Conservation (phyloP, 257 asterid species). For the Apocynum venetum region DNA sequence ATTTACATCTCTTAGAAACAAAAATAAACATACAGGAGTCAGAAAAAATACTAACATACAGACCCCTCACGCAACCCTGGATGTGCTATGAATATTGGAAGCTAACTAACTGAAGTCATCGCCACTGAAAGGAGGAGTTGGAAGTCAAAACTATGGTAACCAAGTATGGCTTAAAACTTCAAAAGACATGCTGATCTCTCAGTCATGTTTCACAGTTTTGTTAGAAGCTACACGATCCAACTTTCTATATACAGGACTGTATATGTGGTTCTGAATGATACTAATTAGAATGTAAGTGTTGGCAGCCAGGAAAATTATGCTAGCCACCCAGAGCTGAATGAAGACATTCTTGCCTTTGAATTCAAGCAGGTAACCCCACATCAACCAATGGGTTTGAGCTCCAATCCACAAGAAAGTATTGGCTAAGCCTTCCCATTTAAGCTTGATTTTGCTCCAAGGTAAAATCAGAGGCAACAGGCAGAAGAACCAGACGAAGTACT, state of each 20-base stretch:
- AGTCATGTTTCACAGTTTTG: constrained; percentile 27
- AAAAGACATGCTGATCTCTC: constrained; percentile 3
- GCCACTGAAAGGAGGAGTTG: background rate
- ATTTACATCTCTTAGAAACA: constrained; percentile 1
- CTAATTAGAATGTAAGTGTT: constrained; percentile 56
- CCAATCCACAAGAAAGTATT: constrained; percentile 71
- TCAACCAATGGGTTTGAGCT: constrained; percentile 87
- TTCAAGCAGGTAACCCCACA: constrained; percentile 91
- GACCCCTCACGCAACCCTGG: too few relatives aligned
- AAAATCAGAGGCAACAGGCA: constrained; percentile 76
- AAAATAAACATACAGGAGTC: background rate
- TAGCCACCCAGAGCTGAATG: constrained; percentile 78
- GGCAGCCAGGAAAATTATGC: constrained; percentile 76
- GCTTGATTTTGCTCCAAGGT: constrained; percentile 86
- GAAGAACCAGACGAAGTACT: constrained; percentile 91
- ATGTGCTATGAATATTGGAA: background rate
- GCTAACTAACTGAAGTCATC: background rate
- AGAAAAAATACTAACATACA: background rate
- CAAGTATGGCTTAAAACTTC: background rate
- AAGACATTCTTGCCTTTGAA: constrained; percentile 81
- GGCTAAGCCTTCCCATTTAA: constrained; percentile 62
- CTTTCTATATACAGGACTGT: constrained; percentile 48
- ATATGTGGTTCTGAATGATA: constrained; percentile 50
- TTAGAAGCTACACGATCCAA: constrained; percentile 22
- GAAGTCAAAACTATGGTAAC: background rate